Base-by-base conservation (phyloP, 2,329 filamentous ascomycete species). In the Diaporthe humulicola region DNA sequence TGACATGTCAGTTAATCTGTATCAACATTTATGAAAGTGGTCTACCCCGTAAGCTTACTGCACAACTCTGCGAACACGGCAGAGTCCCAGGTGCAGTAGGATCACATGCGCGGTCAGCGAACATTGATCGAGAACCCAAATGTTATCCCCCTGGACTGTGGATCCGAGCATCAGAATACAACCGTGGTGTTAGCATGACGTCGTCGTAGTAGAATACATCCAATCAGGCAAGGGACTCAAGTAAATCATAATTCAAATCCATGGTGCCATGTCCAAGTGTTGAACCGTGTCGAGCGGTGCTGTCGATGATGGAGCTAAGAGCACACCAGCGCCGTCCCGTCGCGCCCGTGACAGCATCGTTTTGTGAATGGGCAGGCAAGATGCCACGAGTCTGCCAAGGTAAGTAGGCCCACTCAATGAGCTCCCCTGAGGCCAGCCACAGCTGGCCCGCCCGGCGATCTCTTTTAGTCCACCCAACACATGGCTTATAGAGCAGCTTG, bases 171-270 rank as follows among this genome's bases (percentile, higher is more conserved):
- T 30, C 19, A 9, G 30, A 38, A 19, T 38, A 28, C 48, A 54
- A 54, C n/a, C 36, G 15, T 19, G n/a, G 48, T 54, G 33, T 40
- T 40, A 40, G 45, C 45, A 69, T 69, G 64, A 69, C 64, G 64
- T 69, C 48, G 64, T 40, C 33, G 5, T 14, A 50, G 33, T 5
- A 15, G 33, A 28, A 22, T 40, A 17, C 4, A 14, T 28, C 64
- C 48, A 69, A 69, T 69, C 64, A 69, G 28, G 17, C n/a, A 28
- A 54, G 30, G 30, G 15, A 54, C 33, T 54, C 45, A 25, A 19
- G 48, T 17, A 22, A 54, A 40, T 69, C 33, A 19, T 54, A 38
- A 69, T 28, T 22, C n/a, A 52, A 40, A 40, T 3, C 15, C 48
- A 69, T 40, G 48, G 33, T 40, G 64, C n/a, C 64, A 69, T 54